Evolutionary conservation across 768 basidiomycete species (phyloP), one percentile per base, ranked within the genome.

Genomic region (Phylloporus sp.): DNA sequence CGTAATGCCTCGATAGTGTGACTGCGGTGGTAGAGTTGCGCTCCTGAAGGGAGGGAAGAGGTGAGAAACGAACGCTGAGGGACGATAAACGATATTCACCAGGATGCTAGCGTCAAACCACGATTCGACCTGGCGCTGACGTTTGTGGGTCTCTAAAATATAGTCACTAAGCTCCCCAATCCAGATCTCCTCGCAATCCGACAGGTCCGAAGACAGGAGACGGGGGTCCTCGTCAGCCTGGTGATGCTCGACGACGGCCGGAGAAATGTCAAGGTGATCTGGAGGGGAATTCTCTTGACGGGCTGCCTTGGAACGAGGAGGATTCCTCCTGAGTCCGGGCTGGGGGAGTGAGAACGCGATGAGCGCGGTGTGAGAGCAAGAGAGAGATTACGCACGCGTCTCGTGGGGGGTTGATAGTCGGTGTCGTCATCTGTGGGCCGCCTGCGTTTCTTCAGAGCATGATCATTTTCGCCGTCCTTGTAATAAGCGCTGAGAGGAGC

Each of bases 181-280:
- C 90, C 90, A 91, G 14, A 91, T 60, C 49, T 90, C 88, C 54
- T 78, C 76, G 53, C 82, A 88, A 49, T 90, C 89, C 23, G 89
- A 87, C 51, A 91, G 69, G 71, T 91, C 89, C 18, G 89, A 90
- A 15, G 87, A 86, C 10, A 69, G 65, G 11, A 78, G 68, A 31
- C 69, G 68, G 38, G 56, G 66, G 24, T 74, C 75, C 26, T 80
- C 77, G 45, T 70, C 69, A 14, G 55, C 55, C 28, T 57, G 62
- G 40, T 49, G 61, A 29, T 50, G 56, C 9, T 67, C 64, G 4
- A 45, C 27, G 18, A 40, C 44, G 13, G 49, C n/a, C 18, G 53
- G 49, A 11, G 52, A 52, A 14, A 34, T 37, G 24, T 63, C 64
- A 22, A 54, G 39, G 26, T 49, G 53, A 8, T 63, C 64, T 20